Conservation (phyloP, 2,329 filamentous ascomycete genomes). For the Penicillium paneum region DNA sequence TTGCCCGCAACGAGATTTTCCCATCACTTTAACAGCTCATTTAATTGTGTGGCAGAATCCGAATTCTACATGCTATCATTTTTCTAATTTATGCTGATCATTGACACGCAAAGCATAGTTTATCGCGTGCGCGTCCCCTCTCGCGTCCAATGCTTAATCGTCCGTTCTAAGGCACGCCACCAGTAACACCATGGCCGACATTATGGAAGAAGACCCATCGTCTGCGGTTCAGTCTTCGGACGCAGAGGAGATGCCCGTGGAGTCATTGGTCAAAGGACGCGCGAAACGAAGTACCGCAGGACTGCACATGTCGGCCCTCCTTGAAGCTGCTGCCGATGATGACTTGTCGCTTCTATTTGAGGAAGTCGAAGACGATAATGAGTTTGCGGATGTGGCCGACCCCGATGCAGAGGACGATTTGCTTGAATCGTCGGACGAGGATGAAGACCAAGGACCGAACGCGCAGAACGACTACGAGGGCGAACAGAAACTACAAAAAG, state of each 20-base stretch:
- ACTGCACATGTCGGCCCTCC: slow-evolving; percentile 74
- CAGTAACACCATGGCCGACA: slow-evolving; percentile 15
- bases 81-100: neutral
- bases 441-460: slow-evolving; percentile 67
- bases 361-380: slow-evolving; percentile 71
- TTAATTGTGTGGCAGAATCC: neutral
- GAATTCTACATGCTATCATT: neutral
- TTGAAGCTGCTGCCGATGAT: slow-evolving; percentile 71
- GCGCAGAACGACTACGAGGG: slow-evolving; percentile 67
- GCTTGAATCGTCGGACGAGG: slow-evolving; percentile 83
- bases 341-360: slow-evolving; percentile 61
- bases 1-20: neutral
- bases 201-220: slow-evolving; percentile 30
- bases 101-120: neutral
- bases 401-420: slow-evolving; percentile 66
- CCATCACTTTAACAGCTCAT: neutral
- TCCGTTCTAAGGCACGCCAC: neutral
- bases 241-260: slow-evolving; percentile 24
- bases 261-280: slow-evolving; percentile 48
- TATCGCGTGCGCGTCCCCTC: slow-evolving; percentile 1
- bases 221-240: slow-evolving; percentile 26
- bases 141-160: slow-evolving; percentile 4
- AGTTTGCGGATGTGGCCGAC: slow-evolving; percentile 55
- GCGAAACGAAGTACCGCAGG: slow-evolving; percentile 77
- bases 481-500: slow-evolving; percentile 78